Conservation (phyloP, 305 asterid species). For the Fraxinus greggii region DNA sequence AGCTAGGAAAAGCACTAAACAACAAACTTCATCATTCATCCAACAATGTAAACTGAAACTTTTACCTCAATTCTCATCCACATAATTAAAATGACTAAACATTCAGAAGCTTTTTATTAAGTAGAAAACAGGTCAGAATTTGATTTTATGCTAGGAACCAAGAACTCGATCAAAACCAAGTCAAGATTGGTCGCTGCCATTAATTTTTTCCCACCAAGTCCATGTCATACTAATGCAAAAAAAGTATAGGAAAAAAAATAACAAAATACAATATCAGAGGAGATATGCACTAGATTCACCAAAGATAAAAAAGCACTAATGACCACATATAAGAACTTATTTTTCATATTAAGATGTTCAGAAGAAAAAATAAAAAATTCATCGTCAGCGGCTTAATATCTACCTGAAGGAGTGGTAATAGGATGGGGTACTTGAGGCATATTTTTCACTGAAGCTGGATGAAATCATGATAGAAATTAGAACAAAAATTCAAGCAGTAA, state of each 20-base stretch:
- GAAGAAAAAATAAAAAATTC: neutral
- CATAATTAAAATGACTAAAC: neutral
- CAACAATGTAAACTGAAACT: neutral
- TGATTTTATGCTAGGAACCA: neutral
- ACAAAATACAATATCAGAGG: neutral
- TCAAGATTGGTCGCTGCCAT: neutral
- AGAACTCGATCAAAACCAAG: neutral
- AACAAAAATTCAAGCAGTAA: slow-evolving; percentile 16
- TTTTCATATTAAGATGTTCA: neutral
- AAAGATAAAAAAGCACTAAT: slow-evolving; percentile 1
- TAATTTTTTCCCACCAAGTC: neutral
- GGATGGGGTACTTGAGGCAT: slow-evolving; percentile 59
- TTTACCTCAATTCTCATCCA: neutral
- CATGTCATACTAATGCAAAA: neutral
- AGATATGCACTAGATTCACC: neutral
- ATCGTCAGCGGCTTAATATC: slow-evolving; percentile 7
- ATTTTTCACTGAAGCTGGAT: slow-evolving; percentile 47
- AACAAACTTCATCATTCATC: neutral
- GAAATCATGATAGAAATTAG: slow-evolving; percentile 23
- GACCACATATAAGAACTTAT: neutral
- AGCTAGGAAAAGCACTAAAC: neutral
- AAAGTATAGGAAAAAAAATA: neutral
- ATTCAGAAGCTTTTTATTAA: neutral
- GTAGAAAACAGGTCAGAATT: neutral
- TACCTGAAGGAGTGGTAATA: slow-evolving; percentile 64